A percentile compares a stretch with the other conserved stretches of the same genome.
phyloP scores from a whole-genome alignment of 2,329 filamentous ascomycete genomes.

The Blumeria graminis region DNA sequence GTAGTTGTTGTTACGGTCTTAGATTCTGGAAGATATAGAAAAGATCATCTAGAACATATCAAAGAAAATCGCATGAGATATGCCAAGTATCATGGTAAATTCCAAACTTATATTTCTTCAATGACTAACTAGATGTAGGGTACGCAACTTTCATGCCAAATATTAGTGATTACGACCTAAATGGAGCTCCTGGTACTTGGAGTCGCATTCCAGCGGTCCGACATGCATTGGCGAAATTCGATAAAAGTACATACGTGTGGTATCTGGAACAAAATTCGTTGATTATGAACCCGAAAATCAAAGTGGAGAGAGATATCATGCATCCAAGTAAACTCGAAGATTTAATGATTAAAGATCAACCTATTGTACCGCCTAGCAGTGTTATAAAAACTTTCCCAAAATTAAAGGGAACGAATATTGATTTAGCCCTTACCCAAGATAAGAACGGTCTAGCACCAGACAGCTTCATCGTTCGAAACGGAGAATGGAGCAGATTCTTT shows the following conservation, averaged over 20 bases:
- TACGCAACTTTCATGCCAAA: conserved; percentile 69
- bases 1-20: conserved; percentile 70
- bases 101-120: conserved; percentile 1
- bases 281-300: conserved; percentile 60
- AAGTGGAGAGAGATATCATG: conserved; percentile 49
- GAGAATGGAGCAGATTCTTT: conserved; percentile 82
- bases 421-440: conserved; percentile 70
- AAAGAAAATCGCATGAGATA: conserved; percentile 68
- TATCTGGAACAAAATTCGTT: conserved; percentile 64
- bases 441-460: conserved; percentile 49
- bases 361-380: conserved; percentile 83
- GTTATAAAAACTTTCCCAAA: conserved; percentile 87
- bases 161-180: conserved; percentile 49
- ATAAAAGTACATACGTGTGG: conserved; percentile 63
- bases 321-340: conserved; percentile 40
- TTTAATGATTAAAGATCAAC: conserved; percentile 61
- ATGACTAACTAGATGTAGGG: conserved; percentile 25
- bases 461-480: conserved; percentile 59
- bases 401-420: conserved; percentile 51
- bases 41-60: conserved; percentile 46
- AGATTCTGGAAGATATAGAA: conserved; percentile 37
- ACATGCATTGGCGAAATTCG: conserved; percentile 63
- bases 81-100: conserved; percentile 60
- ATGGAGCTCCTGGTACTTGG: conserved; percentile 38
- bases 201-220: conserved; percentile 63